Base-by-base conservation (phyloP, 495 filamentous ascomycete genomes). In the Podospora pseudoanserina region DNA sequence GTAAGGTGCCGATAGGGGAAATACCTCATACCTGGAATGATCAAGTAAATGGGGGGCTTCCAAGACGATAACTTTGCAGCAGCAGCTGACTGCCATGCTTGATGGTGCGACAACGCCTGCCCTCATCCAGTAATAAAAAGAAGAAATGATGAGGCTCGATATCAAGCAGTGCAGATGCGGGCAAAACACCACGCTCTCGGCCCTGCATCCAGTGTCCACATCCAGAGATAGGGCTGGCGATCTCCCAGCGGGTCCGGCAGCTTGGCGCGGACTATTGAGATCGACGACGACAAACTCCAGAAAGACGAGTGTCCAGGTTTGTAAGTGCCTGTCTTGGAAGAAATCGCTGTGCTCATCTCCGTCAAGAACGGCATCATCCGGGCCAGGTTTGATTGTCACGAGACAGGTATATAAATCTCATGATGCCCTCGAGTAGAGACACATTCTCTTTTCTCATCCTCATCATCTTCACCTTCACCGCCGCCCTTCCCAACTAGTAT, bases 191-290 rank as follows among this genome's bases (percentile, higher is more conserved):
- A 58, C 23, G 23, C 55, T 58, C 55, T 20, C 23, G n/a, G n/a
- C n/a, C 55, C 55, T 20, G n/a, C 55, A 58, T 58, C 13, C 39
- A 49, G 39, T 49, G 39, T 49, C 39, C 39, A 49, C 39, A 49
- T 49, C 13, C 9, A 49, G 39, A 49, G 39, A 49, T 13, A 16
- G 39, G n/a, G 55, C 18, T 58, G 55, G n/a, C 55, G 55, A 58
- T 58, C 55, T 58, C 55, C 55, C 55, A 58, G n/a, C 1, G 55
- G 55, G 55, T 58, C 16, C 7, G 55, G 55, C 55, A 58, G n/a
- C 55, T 58, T 15, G 55, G 55, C 55, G 18, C 55, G 23, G 55
- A 58, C 55, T 58, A 58, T 58, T 58, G 55, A 58, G 55, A 58
- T 58, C 55, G 55, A 58, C 55, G 55, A 20, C 55, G n/a, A 26